Percentiles rank a stretch among this genome's conserved stretches.
These are phyloP conservation scores for Nicotiana sylvestris DNA, from an alignment of 257 asterid species.

Conservation along the genomic window DNA sequence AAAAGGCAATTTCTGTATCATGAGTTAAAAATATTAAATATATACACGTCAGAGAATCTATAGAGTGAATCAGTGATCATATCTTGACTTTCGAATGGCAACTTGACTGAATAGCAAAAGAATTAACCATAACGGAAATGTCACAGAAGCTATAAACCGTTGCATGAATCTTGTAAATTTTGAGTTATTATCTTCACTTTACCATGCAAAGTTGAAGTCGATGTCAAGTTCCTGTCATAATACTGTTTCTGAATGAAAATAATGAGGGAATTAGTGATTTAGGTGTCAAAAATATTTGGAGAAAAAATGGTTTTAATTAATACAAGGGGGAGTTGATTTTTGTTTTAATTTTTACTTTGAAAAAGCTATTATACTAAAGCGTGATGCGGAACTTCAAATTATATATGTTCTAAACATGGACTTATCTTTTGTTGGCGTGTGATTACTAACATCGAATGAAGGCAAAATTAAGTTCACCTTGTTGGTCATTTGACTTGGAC, in stretches of 20 bases:
- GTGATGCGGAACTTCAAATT: not conserved
- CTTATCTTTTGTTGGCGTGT: not conserved
- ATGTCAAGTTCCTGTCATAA: conserved; percentile 5
- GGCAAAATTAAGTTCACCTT: not conserved
- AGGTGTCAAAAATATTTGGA: not conserved
- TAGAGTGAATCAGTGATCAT: not conserved
- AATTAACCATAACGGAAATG: not conserved
- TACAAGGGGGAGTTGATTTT: not conserved
- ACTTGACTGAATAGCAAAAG: not conserved
- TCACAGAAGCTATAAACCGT: conserved; percentile 16
- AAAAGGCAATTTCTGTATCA: not conserved
- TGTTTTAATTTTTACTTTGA: not conserved
- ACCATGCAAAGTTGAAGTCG: conserved; percentile 20
- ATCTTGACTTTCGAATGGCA: conserved; percentile 18
- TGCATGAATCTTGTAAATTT: conserved; percentile 19
- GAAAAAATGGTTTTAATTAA: not conserved
- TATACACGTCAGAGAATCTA: not conserved
- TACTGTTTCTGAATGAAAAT: not conserved
- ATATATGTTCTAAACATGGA: not conserved
- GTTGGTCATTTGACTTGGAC: not conserved
- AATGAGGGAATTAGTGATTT: not conserved
- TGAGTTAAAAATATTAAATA: not conserved
- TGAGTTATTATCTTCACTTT: conserved; percentile 11
- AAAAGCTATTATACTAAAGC: not conserved
- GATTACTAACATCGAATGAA: not conserved